Conservation (phyloP, 768 basidiomycete species). For the Termitomyces sp. region DNA sequence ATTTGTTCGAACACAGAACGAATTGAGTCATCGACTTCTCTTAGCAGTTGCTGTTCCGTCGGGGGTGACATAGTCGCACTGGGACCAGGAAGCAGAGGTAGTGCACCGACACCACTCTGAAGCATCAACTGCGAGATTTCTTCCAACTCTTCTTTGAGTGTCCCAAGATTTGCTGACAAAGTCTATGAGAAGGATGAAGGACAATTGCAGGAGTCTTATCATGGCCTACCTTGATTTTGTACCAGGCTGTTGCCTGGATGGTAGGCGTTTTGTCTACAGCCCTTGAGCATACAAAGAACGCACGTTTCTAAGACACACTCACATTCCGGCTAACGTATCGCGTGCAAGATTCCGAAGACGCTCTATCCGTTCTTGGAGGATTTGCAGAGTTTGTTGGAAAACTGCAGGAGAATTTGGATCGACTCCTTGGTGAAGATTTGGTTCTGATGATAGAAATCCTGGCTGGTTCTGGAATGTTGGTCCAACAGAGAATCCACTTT, state of each 20-base stretch:
- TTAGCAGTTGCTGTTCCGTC: slow-evolving; percentile 41
- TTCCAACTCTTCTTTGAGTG: slow-evolving; percentile 46
- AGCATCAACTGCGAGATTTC: slow-evolving; percentile 43
- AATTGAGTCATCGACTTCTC: slow-evolving; percentile 34
- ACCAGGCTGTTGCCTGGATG: slow-evolving; percentile 45
- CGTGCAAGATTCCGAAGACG: slow-evolving; percentile 44
- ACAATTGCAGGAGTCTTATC: not conserved
- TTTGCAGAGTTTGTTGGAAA: slow-evolving; percentile 54
- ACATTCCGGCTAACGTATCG: slow-evolving; percentile 49
- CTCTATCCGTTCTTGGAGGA: slow-evolving; percentile 41
- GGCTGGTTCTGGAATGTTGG: slow-evolving; percentile 12
- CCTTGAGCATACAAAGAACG: not conserved
- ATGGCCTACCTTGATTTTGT: slow-evolving; percentile 44
- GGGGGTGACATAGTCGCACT: slow-evolving; percentile 22
- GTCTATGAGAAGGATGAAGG: not conserved
- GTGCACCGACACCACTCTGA: slow-evolving; percentile 60
- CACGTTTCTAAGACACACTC: slow-evolving; percentile 16
- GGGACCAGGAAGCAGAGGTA: slow-evolving; percentile 36
- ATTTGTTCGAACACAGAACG: slow-evolving; percentile 44
- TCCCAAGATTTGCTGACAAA: slow-evolving; percentile 36
- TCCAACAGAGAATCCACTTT: not conserved
- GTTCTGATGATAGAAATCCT: slow-evolving; percentile 9
- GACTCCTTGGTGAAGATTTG: slow-evolving; percentile 23
- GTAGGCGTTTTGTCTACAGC: slow-evolving; percentile 54
- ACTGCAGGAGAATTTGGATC: slow-evolving; percentile 56